Evolutionary conservation across 176 grass and related monocot species (phyloP).

Genomic region (Musa troglodytarum): DNA sequence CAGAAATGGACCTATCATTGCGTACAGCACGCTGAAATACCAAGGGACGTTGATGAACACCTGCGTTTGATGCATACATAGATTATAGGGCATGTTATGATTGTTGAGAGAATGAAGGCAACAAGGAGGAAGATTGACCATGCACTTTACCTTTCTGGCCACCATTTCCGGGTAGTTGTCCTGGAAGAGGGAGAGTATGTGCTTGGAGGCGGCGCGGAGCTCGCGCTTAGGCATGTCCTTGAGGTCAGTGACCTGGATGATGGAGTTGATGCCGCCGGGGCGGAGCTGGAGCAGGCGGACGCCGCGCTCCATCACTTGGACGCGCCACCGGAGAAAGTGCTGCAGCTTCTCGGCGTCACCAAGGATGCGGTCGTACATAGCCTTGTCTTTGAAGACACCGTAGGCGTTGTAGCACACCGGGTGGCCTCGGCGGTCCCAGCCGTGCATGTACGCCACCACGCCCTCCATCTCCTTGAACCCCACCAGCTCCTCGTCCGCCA

Average conservation of each 20-base stretch:
- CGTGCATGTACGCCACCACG: slow-evolving; percentile 85
- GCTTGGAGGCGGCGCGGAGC: slow-evolving; percentile 76
- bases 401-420: slow-evolving; percentile 96
- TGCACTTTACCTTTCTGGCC: slow-evolving; percentile 52
- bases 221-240: slow-evolving; percentile 94
- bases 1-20: slow-evolving; percentile 84
- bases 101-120: not conserved
- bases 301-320: slow-evolving; percentile 94
- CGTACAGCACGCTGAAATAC: slow-evolving; percentile 90
- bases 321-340: slow-evolving; percentile 81
- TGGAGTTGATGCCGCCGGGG: slow-evolving; percentile 82
- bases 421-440: slow-evolving; percentile 64
- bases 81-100: not conserved
- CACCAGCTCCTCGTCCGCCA: slow-evolving; percentile 59
- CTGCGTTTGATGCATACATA: slow-evolving; percentile 10
- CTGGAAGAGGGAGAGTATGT: slow-evolving; percentile 91
- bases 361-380: slow-evolving; percentile 71
- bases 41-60: slow-evolving; percentile 95
- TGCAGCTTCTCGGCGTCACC: slow-evolving; percentile 65
- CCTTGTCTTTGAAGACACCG: slow-evolving; percentile 69
- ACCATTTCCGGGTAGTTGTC: slow-evolving; percentile 99
- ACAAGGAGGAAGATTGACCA: not conserved
- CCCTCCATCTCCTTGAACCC: slow-evolving; percentile 96
- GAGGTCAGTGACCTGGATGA: slow-evolving; percentile 92
- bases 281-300: slow-evolving; percentile 62